A percentile compares a stretch with the other conserved stretches of the same genome.
These are phyloP conservation scores for Poa annua DNA, from an alignment of 176 grass and related monocot species.

Conservation along the genomic window DNA sequence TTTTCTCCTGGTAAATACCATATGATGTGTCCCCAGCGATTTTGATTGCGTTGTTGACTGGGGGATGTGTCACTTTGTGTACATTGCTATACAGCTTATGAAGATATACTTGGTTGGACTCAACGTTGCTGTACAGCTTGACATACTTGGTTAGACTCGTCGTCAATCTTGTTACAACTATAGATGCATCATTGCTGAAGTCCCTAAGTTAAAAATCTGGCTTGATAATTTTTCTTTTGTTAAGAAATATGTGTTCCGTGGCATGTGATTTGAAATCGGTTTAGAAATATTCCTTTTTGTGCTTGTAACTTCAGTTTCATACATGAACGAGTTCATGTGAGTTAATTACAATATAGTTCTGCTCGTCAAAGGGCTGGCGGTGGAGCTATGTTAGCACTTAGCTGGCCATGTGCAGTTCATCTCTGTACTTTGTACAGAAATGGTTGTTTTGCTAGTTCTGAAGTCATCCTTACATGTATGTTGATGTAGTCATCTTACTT, in stretches of 20 bases:
- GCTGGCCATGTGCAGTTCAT: background rate
- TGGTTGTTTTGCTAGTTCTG: background rate
- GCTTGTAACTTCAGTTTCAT: background rate
- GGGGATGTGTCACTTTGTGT: slow-evolving; percentile 17
- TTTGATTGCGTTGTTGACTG: slow-evolving; percentile 5
- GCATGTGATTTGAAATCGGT: background rate
- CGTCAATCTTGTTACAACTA: background rate
- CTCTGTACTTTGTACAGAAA: background rate
- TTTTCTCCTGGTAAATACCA: background rate
- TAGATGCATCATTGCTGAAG: background rate
- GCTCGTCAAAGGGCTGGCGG: background rate
- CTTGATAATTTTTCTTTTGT: slow-evolving; percentile 2
- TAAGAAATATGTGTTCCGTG: background rate
- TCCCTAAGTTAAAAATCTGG: slow-evolving; percentile 26
- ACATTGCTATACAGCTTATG: slow-evolving; percentile 14
- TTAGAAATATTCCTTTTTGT: background rate
- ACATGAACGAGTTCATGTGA: background rate
- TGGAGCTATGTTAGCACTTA: background rate
- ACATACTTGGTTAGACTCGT: background rate
- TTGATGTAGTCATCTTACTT: background rate
- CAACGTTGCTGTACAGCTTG: slow-evolving; percentile 8
- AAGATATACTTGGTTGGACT: background rate
- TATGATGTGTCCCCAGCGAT: background rate
- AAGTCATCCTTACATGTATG: background rate
- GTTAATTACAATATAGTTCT: background rate